These are phyloP conservation scores for Chalciporus sp. DNA, from an alignment of 1,284 basidiomycete genomes.

Conservation along the genomic window DNA sequence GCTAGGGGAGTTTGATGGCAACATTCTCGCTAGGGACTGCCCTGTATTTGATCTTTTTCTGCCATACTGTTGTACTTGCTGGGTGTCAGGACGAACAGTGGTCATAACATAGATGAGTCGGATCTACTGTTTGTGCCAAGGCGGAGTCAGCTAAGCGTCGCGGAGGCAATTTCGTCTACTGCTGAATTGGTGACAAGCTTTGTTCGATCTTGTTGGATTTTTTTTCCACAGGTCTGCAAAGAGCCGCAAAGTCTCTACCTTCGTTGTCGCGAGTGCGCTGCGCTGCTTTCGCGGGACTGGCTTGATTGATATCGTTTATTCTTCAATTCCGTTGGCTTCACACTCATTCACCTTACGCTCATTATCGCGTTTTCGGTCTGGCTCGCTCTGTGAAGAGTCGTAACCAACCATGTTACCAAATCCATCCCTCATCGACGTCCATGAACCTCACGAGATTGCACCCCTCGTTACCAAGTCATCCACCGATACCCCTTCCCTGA, in stretches of 20 bases:
- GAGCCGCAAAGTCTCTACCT: background rate
- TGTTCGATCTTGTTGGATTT: too few relatives aligned
- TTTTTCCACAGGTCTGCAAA: conserved; percentile 3
- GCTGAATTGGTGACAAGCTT: background rate
- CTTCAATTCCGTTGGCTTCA: conserved; percentile 2
- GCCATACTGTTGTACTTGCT: conserved; percentile 46
- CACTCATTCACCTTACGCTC: conserved; percentile 32
- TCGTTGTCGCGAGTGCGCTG: background rate
- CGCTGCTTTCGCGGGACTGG: conserved; percentile 13
- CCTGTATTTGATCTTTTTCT: conserved; percentile 73
- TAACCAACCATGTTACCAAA: conserved; percentile 18
- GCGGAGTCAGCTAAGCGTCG: too few relatives aligned
- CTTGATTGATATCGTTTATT: background rate
- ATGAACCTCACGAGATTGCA: conserved; percentile 20
- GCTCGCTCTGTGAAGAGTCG: background rate
- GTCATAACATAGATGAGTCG: conserved; percentile 43
- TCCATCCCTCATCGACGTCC: conserved; percentile 9
- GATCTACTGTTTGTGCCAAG: too few relatives aligned
- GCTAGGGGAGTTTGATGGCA: background rate
- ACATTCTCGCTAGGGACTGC: conserved; percentile 33
- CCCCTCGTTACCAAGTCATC: conserved; percentile 14
- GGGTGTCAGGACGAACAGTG: conserved; percentile 54
- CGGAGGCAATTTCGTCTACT: conserved; percentile 8
- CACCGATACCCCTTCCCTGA: conserved; percentile 11
- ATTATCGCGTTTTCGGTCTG: conserved; percentile 12